Percentiles rank a stretch among this genome's conserved stretches.
Evolutionary conservation across 1,284 basidiomycete species (phyloP).

Genomic region (Takashimella koratensis): DNA sequence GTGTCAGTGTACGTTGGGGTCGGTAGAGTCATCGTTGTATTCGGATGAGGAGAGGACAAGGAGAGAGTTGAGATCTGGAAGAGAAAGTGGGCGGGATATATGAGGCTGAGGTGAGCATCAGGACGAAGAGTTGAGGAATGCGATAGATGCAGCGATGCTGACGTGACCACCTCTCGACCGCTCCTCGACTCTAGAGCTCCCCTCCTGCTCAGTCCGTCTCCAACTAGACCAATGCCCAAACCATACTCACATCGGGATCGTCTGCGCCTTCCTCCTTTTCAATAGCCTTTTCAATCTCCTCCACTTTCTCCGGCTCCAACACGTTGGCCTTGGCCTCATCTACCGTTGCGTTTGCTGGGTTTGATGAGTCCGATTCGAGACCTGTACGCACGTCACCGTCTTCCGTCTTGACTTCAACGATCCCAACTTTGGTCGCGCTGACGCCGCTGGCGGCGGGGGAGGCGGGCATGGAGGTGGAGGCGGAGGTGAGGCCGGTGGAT

Average conservation of each 20-base stretch:
- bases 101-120: too few relatives aligned
- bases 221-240: too few relatives aligned
- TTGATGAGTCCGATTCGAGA: background rate
- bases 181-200: too few relatives aligned
- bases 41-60: background rate
- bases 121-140: too few relatives aligned
- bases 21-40: too few relatives aligned
- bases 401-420: slow-evolving; percentile 9
- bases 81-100: too few relatives aligned
- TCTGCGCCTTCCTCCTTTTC: slow-evolving; percentile 12
- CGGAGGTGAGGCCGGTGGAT: slow-evolving; percentile 19
- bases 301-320: slow-evolving; percentile 4
- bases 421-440: slow-evolving; percentile 5
- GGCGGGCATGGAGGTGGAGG: slow-evolving; percentile 35
- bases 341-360: background rate
- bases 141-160: too few relatives aligned
- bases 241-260: slow-evolving; percentile 26
- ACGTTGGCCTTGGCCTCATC: slow-evolving; percentile 1
- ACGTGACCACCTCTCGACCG: too few relatives aligned
- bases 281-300: slow-evolving; percentile 15
- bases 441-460: slow-evolving; percentile 22
- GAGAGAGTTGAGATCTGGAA: slow-evolving; percentile 1
- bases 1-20: background rate
- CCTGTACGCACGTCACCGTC: slow-evolving; percentile 6
- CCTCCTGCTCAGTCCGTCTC: too few relatives aligned